Base-by-base conservation (phyloP, 164 flowering plant genomes). In the Aristolochia contorta region DNA sequence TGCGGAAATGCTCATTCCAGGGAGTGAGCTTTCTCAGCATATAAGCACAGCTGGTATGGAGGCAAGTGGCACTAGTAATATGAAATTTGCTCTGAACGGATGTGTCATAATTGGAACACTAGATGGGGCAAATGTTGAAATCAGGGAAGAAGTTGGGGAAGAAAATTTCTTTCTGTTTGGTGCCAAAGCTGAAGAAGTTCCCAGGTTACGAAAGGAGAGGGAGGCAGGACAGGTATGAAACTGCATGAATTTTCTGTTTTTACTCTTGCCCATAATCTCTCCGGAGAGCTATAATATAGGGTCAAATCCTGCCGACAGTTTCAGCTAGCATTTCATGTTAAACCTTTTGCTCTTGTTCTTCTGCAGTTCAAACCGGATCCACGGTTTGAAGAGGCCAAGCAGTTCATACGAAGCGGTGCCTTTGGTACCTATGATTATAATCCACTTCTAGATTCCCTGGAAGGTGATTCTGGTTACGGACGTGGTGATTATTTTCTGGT, bases 11-110 rank as follows among this genome's bases (percentile, higher is more conserved):
- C 96, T 93, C 59, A 88, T 90, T 65, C 99, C 99, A 3, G 99
- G 97, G 71, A 90, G 97, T 73, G 99, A 93, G 79, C 79, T 93
- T 20, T 93, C 99, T 45, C 97, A 93, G 68, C 96, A 93, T 68
- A 93, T 93, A 54, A 90, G 97, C 75, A 93, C 99, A 45, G 97
- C 99, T 13, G 99, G 99, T 50, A 90, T 88, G 99, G 99, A 93
- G 66, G 99, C 99, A 49, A 90, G 99, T 77, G 96, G 99, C 24
- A 90, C 99, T 25, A 90, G 99, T 82, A 93, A 93, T 82, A 93
- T 93, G 99, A 93, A 93, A 71, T 93, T 93, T 74, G 79, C 97
- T 16, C 88, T 94, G 16, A 94, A 94, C 72, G 99, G 99, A 47
- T 90, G 97, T 76, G 81, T 94, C 69, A 90, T 90, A 51, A 88